Percentiles rank a stretch among this genome's conserved stretches.
phyloP scores from a whole-genome alignment of 305 asterid genomes.

The Rubia peregrina region DNA sequence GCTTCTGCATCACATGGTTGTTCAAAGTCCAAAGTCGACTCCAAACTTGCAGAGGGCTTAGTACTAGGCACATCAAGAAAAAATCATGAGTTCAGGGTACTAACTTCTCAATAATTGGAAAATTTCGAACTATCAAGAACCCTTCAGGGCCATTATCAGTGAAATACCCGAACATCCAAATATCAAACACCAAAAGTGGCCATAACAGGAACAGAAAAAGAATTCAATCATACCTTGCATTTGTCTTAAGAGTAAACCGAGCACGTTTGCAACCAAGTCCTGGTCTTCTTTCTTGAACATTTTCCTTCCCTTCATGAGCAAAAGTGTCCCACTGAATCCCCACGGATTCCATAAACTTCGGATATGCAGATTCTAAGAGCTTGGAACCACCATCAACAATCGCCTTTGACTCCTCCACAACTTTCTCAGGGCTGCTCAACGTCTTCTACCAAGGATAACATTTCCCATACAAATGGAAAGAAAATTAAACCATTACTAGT shows the following conservation, averaged over 20 bases:
- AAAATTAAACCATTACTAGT: background rate
- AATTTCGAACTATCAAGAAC: background rate
- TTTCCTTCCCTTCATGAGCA: constrained; percentile 44
- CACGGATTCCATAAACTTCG: constrained; percentile 27
- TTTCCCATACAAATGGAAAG: background rate
- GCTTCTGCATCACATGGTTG: constrained; percentile 60
- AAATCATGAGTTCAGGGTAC: constrained; percentile 1
- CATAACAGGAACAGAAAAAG: background rate
- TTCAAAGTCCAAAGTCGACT: constrained; percentile 37
- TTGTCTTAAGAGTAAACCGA: constrained; percentile 51
- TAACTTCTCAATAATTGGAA: background rate
- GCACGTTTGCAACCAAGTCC: constrained; percentile 61
- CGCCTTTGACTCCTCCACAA: constrained; percentile 57
- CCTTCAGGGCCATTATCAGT: background rate
- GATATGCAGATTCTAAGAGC: constrained; percentile 35
- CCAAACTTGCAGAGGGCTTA: constrained; percentile 44
- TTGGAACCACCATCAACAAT: constrained; percentile 56
- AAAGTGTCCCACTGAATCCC: constrained; percentile 26
- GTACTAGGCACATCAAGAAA: constrained; percentile 32
- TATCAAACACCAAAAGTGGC: background rate
- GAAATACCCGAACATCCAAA: background rate
- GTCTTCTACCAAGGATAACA: constrained; percentile 20
- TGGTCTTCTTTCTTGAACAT: constrained; percentile 58
- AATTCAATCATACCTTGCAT: constrained; percentile 33
- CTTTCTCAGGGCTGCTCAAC: constrained; percentile 47